These are phyloP conservation scores for Debaryomycetaceae sp. DNA, from an alignment of 1,139 yeast genomes.

Conservation along the genomic window DNA sequence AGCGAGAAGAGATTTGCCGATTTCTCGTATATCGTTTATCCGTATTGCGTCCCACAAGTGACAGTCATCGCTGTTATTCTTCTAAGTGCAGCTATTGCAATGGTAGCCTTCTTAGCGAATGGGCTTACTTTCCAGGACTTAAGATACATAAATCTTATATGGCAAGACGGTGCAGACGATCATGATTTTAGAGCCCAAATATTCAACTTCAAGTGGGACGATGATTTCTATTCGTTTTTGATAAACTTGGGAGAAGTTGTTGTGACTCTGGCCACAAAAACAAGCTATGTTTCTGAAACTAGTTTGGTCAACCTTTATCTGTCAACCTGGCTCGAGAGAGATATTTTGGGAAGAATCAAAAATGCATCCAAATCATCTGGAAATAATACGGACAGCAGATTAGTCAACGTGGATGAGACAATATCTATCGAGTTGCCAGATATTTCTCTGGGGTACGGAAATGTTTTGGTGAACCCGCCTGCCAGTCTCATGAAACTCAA, in stretches of 20 bases:
- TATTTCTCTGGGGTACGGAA: background rate
- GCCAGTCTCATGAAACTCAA: background rate
- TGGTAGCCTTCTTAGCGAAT: constrained; percentile 57
- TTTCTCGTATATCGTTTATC: constrained; percentile 53
- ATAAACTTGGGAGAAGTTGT: constrained; percentile 61
- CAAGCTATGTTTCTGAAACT: constrained; percentile 61
- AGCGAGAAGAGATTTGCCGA: constrained; percentile 34
- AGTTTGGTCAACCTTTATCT: constrained; percentile 45
- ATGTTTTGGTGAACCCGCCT: background rate
- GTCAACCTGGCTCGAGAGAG: constrained; percentile 59
- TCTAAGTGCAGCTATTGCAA: constrained; percentile 49
- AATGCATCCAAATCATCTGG: background rate
- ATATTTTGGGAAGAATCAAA: constrained; percentile 20
- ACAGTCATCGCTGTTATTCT: constrained; percentile 47
- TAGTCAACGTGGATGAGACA: background rate
- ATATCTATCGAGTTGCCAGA: background rate
- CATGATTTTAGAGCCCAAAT: constrained; percentile 27
- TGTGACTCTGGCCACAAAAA: constrained; percentile 62
- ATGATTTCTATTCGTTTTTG: constrained; percentile 65
- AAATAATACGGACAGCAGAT: background rate
- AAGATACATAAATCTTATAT: constrained; percentile 44
- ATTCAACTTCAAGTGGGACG: constrained; percentile 36
- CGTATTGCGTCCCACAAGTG: constrained; percentile 63
- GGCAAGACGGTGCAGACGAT: constrained; percentile 28
- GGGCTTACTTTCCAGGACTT: constrained; percentile 46